Percentiles rank a stretch among this genome's conserved stretches.
phyloP scores from a whole-genome alignment of 1,284 basidiomycete genomes.

The Puccinia brachypodii region DNA sequence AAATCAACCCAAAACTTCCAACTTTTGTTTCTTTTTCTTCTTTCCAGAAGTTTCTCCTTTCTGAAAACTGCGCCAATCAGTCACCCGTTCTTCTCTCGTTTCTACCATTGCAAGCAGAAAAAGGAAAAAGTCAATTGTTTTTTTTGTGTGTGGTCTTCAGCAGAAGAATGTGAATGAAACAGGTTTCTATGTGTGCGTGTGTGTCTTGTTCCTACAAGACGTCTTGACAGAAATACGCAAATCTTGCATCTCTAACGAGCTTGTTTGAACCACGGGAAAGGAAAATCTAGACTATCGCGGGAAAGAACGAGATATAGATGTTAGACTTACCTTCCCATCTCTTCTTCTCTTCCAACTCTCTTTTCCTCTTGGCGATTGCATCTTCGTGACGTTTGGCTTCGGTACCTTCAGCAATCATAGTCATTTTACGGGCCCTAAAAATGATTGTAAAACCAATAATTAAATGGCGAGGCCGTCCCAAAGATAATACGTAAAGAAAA shows the following conservation, averaged over 20 bases:
- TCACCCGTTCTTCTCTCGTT: slow-evolving; percentile 36
- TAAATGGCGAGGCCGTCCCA: too few relatives aligned
- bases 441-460: too few relatives aligned
- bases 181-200: too few relatives aligned
- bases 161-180: too few relatives aligned
- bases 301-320: neutral
- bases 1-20: slow-evolving; percentile 41
- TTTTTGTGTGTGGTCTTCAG: too few relatives aligned
- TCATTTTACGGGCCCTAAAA: slow-evolving; percentile 39
- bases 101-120: neutral
- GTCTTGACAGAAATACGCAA: too few relatives aligned
- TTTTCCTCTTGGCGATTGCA: slow-evolving; percentile 36
- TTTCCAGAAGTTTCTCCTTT: slow-evolving; percentile 37
- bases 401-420: slow-evolving; percentile 46
- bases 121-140: too few relatives aligned
- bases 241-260: too few relatives aligned
- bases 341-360: slow-evolving; percentile 44
- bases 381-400: slow-evolving; percentile 43
- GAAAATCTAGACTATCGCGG: neutral
- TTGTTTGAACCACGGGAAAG: neutral
- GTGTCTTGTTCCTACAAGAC: too few relatives aligned
- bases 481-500: neutral
- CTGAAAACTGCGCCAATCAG: slow-evolving; percentile 46
- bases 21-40: slow-evolving; percentile 39
- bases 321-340: slow-evolving; percentile 37